These are phyloP conservation scores for Rhizophora apiculata DNA, from an alignment of 345 rosid species.

Conservation along the genomic window DNA sequence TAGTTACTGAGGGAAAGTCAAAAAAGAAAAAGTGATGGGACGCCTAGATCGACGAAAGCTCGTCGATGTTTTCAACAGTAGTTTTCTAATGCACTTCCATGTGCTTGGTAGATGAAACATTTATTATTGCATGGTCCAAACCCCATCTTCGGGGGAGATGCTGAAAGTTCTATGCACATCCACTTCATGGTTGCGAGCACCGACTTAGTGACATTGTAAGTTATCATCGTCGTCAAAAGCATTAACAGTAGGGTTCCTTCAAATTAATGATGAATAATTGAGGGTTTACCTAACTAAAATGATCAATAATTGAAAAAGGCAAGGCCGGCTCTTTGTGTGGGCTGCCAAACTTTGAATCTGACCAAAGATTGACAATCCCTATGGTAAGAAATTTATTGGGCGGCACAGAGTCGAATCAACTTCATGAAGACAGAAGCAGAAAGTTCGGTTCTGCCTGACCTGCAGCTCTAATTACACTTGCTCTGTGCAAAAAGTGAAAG, in stretches of 20 bases:
- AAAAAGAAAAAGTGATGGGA: not conserved
- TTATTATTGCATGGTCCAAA: conserved; percentile 27
- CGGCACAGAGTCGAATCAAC: too few species aligned
- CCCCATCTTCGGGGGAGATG: not conserved
- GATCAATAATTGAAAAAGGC: not conserved
- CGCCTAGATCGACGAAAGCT: not conserved
- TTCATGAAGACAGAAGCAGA: too few species aligned
- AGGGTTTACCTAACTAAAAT: too few species aligned
- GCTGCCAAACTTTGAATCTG: too few species aligned
- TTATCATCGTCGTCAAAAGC: not conserved
- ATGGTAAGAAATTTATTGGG: too few species aligned
- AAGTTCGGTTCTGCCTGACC: too few species aligned
- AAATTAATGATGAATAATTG: not conserved
- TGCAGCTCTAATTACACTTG: too few species aligned
- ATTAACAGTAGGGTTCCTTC: not conserved
- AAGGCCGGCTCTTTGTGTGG: too few species aligned
- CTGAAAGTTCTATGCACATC: not conserved
- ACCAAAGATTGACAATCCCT: too few species aligned
- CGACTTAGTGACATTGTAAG: not conserved
- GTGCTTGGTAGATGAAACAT: conserved; percentile 34
- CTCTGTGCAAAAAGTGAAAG: too few species aligned
- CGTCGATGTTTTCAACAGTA: not conserved
- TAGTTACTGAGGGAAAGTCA: too few species aligned
- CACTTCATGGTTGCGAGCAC: not conserved
- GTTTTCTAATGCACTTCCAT: conserved; percentile 5